These are phyloP conservation scores for Puya raimondii DNA, from an alignment of 176 grass and related monocot genomes.

Conservation along the genomic window DNA sequence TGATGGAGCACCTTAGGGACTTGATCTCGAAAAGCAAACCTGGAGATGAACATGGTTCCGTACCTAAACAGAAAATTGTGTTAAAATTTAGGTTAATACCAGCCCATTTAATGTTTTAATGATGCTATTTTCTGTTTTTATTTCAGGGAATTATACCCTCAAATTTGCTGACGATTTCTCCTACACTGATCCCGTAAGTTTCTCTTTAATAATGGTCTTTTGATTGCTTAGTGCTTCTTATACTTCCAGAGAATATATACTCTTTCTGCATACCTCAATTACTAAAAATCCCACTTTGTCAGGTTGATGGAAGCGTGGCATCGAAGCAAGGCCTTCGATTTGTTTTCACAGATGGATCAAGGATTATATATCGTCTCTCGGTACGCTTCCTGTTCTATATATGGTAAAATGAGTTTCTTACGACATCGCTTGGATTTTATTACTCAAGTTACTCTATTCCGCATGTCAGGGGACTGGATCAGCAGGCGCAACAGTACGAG, in stretches of 20 bases:
- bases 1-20: constrained; percentile 68
- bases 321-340: constrained; percentile 82
- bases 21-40: constrained; percentile 45
- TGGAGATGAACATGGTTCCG: constrained; percentile 53
- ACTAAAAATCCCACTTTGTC: constrained; percentile 6
- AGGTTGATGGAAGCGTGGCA: constrained; percentile 74
- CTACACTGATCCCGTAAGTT: constrained; percentile 66
- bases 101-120: background rate
- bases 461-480: constrained; percentile 75
- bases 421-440: background rate
- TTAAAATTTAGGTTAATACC: background rate
- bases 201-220: background rate
- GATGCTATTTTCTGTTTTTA: constrained; percentile 6
- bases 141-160: constrained; percentile 56
- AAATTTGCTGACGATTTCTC: constrained; percentile 85
- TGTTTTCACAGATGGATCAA: constrained; percentile 77
- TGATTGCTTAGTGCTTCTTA: background rate
- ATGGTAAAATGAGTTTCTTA: background rate
- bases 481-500: constrained; percentile 67
- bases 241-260: too few relatives aligned
- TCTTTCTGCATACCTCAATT: too few relatives aligned
- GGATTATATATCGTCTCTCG: constrained; percentile 84
- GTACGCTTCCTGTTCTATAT: constrained; percentile 24
- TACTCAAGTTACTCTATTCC: constrained; percentile 1
- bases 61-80: background rate